Percentiles rank a stretch among this genome's conserved stretches.
Evolutionary conservation across 352 stramenopile species (phyloP).

Genomic region (Pythium coloratum): DNA sequence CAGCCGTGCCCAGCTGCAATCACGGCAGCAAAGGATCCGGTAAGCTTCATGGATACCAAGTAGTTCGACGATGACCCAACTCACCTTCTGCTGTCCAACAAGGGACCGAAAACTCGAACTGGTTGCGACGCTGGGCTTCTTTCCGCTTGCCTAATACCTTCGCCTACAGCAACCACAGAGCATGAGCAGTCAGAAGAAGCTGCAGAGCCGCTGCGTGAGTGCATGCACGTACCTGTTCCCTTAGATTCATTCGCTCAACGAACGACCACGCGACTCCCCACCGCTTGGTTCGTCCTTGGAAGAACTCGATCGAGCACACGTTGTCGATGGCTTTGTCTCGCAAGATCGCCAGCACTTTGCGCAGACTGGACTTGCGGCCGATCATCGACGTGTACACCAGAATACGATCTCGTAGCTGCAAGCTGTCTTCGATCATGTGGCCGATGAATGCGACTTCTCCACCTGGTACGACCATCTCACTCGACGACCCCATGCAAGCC

Average conservation of each 20-base stretch:
- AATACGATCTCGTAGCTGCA: conserved; percentile 69
- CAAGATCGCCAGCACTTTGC: conserved; percentile 85
- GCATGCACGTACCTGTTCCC: conserved; percentile 36
- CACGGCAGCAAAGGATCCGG: background rate
- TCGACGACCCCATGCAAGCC: conserved; percentile 68
- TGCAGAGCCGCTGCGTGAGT: background rate
- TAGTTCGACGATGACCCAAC: background rate
- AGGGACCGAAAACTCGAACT: conserved; percentile 54
- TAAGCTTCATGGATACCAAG: no score
- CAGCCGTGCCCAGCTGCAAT: conserved; percentile 35
- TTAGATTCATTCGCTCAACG: conserved; percentile 27
- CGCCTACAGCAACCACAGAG: conserved; percentile 24
- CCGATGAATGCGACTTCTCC: conserved; percentile 95
- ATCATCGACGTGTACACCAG: conserved; percentile 95
- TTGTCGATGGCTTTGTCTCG: conserved; percentile 64
- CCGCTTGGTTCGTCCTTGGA: conserved; percentile 90
- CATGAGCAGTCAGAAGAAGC: background rate
- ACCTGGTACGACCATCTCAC: conserved; percentile 87
- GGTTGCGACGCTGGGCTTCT: conserved; percentile 60
- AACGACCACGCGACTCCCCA: conserved; percentile 96
- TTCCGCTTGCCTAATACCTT: conserved; percentile 87
- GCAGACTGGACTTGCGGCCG: conserved; percentile 91
- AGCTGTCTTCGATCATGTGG: conserved; percentile 92
- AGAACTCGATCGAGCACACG: conserved; percentile 93
- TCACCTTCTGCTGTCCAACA: conserved; percentile 18